These are phyloP conservation scores for Cajanus cajan DNA, from an alignment of 306 rosid genomes.

Conservation along the genomic window DNA sequence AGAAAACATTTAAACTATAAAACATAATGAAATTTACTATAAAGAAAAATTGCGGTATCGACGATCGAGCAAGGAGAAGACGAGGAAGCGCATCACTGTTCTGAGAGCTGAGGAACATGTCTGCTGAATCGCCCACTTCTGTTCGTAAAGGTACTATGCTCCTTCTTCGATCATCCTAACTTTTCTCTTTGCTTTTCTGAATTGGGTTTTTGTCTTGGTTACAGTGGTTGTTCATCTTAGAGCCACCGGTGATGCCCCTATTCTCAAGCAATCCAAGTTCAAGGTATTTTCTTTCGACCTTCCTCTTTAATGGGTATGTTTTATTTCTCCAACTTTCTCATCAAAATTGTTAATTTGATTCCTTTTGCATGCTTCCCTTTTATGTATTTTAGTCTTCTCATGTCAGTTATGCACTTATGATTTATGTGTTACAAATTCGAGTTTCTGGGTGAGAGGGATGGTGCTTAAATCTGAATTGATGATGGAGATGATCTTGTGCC, in stretches of 20 bases:
- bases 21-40: background rate
- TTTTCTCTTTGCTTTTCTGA: background rate
- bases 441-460: background rate
- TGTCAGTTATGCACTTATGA: too few relatives aligned
- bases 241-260: constrained; percentile 98
- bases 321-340: background rate
- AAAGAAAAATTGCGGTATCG: background rate
- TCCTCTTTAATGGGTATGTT: background rate
- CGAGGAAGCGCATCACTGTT: background rate
- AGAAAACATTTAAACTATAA: background rate
- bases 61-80: background rate
- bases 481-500: background rate
- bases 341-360: background rate
- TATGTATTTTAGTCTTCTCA: background rate
- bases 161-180: background rate
- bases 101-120: constrained; percentile 38
- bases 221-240: constrained; percentile 94
- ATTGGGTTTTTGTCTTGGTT: constrained; percentile 28
- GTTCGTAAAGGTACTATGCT: constrained; percentile 60
- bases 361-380: background rate
- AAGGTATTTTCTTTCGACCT: constrained; percentile 51
- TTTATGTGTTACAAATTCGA: background rate
- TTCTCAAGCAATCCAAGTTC: constrained; percentile 89
- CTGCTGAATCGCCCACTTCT: constrained; percentile 62
- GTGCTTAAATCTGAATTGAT: background rate